Conservation (phyloP, 176 grass and related monocot species). For the Thinopyrum elongatum region DNA sequence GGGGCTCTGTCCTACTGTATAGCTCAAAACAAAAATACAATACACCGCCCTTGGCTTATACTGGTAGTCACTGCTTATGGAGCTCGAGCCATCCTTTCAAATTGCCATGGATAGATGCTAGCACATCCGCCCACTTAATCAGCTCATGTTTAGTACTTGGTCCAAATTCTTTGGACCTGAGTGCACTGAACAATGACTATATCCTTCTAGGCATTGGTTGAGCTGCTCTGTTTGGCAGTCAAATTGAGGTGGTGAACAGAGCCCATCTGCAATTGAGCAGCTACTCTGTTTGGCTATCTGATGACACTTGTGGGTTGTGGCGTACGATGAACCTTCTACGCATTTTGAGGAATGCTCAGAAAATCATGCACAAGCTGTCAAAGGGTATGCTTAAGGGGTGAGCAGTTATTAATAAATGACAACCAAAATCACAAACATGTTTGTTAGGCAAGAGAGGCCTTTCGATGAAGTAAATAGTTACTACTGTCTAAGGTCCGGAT, state of each 20-base stretch:
- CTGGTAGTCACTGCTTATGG: not conserved
- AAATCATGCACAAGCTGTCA: not conserved
- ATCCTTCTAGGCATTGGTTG: not conserved
- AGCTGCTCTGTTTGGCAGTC: not conserved
- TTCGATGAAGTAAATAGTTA: not conserved
- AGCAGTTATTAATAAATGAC: not conserved
- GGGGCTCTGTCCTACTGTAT: not conserved
- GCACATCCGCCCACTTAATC: not conserved
- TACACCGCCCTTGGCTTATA: not conserved
- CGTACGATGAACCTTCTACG: not conserved
- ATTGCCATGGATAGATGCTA: not conserved
- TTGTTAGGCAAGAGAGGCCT: not conserved
- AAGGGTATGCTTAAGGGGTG: not conserved
- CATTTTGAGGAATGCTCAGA: not conserved
- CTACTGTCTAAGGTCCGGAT: not conserved
- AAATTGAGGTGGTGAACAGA: not conserved
- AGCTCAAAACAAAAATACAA: not conserved
- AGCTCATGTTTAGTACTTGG: not conserved
- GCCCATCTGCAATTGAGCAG: not conserved
- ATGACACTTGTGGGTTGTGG: not conserved
- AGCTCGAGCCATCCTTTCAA: not conserved
- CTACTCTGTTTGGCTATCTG: not conserved
- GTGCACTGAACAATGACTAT: not conserved
- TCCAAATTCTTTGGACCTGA: not conserved
- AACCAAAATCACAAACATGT: not conserved